A percentile compares a stretch with the other conserved stretches of the same genome.
Conservation (phyloP, 495 filamentous ascomycete species). For the Penicillium ochrochloron region DNA sequence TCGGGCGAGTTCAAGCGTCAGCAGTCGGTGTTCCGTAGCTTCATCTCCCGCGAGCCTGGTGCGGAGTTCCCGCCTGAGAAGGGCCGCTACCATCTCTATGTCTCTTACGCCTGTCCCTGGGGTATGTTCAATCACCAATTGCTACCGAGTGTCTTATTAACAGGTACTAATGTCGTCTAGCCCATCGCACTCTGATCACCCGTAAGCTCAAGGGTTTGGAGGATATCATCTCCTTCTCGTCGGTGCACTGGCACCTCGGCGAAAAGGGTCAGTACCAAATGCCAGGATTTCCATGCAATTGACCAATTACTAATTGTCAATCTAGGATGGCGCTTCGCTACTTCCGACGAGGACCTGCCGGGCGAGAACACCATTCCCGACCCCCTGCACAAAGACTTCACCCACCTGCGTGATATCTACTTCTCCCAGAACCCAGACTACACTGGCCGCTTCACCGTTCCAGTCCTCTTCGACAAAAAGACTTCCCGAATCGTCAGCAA, state of each 20-base stretch:
- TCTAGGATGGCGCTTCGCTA: constrained; percentile 81
- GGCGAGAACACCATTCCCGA: constrained; percentile 59
- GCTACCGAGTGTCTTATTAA: neutral
- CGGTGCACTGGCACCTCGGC: constrained; percentile 70
- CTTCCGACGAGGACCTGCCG: constrained; percentile 63
- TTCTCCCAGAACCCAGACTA: constrained; percentile 64
- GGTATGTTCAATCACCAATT: constrained; percentile 42
- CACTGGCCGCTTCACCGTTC: constrained; percentile 64
- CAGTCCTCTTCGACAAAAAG: constrained; percentile 67
- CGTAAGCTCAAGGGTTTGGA: constrained; percentile 71
- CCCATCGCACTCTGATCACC: constrained; percentile 69
- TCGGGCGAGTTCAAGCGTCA: constrained; percentile 90
- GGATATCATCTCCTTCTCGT: constrained; percentile 66
- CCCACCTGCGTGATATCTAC: constrained; percentile 64
- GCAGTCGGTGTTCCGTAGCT: constrained; percentile 70
- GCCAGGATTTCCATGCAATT: neutral
- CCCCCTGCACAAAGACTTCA: constrained; percentile 56
- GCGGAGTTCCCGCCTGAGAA: constrained; percentile 70
- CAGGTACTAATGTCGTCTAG: constrained; percentile 34
- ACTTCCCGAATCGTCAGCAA: constrained; percentile 60
- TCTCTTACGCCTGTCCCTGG: constrained; percentile 76
- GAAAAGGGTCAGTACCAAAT: constrained; percentile 54
- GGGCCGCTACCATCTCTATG: constrained; percentile 71
- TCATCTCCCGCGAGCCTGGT: constrained; percentile 65
- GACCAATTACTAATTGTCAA: neutral